A percentile compares a stretch with the other conserved stretches of the same genome.
Conservation (phyloP, 805 yeast genomes). For the Schwanniomyces pseudopolymorphus region DNA sequence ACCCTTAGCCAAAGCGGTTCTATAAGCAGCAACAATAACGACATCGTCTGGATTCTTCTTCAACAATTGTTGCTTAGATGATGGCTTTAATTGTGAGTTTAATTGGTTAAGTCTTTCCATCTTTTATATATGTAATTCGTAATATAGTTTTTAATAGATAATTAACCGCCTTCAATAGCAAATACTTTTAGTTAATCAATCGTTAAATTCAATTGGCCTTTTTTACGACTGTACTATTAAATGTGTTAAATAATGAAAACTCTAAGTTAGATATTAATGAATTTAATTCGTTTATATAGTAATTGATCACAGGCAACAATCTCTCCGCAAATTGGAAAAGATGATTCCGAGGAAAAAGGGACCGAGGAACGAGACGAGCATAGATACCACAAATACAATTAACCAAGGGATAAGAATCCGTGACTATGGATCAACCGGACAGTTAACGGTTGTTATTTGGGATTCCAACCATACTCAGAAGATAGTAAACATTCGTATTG, state of each 20-base stretch:
- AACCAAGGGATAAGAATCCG: not conserved
- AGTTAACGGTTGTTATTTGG: no score
- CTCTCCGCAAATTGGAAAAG: conserved; percentile 3
- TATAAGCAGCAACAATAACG: conserved; percentile 84
- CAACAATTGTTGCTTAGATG: conserved; percentile 40
- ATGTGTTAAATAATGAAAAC: not conserved
- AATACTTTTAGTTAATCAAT: not conserved
- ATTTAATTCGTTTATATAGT: conserved; percentile 2
- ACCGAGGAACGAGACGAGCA: not conserved
- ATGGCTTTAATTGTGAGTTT: conserved; percentile 43
- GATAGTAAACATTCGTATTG: no score
- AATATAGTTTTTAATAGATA: not conserved
- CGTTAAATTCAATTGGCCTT: not conserved
- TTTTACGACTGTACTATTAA: not conserved
- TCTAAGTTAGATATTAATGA: not conserved
- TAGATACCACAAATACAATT: no score
- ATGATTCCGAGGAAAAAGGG: conserved; percentile 2
- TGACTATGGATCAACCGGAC: no score
- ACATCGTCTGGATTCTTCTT: conserved; percentile 82
- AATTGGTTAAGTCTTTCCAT: conserved; percentile 50
- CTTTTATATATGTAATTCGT: not conserved
- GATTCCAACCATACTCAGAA: no score
- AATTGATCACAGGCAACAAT: conserved; percentile 2
- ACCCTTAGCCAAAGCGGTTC: conserved; percentile 88
- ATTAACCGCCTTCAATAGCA: not conserved